Evolutionary conservation across 495 filamentous ascomycete species (phyloP).

Genomic region (Lasiosphaeria ovina): DNA sequence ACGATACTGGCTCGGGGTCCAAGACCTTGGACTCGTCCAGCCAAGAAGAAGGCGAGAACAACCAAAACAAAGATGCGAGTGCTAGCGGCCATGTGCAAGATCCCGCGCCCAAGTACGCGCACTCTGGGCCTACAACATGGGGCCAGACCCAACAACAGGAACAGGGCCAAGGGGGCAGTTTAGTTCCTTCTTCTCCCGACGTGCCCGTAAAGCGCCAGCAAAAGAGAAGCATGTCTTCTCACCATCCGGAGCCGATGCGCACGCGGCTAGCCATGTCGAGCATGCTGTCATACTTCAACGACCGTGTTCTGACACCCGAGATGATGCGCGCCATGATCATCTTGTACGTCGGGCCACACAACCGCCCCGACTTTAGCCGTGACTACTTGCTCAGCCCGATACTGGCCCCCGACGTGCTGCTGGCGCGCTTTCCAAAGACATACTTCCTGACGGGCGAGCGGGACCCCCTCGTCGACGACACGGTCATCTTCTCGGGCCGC

Average conservation of each 20-base stretch:
- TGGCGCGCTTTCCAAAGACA: conserved; percentile 83
- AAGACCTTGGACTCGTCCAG: conserved; percentile 1
- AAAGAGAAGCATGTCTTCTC: conserved; percentile 32
- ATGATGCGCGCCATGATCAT: conserved; percentile 99
- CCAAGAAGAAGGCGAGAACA: background rate
- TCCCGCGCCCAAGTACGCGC: conserved; percentile 46
- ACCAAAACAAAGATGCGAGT: background rate
- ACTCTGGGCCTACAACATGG: conserved; percentile 37
- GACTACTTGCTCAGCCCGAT: conserved; percentile 90
- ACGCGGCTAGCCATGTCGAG: conserved; percentile 87
- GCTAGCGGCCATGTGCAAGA: conserved; percentile 17
- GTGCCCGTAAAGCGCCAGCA: conserved; percentile 16
- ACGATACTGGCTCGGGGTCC: conserved; percentile 34
- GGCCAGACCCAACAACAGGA: conserved; percentile 24
- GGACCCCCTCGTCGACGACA: conserved; percentile 94
- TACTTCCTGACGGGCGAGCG: conserved; percentile 93
- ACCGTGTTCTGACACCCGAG: conserved; percentile 90
- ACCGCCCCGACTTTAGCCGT: conserved; percentile 86
- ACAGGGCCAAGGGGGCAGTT: too few species aligned
- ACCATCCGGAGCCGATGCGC: conserved; percentile 64
- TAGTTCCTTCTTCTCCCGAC: background rate
- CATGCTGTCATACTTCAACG: conserved; percentile 98
- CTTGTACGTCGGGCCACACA: conserved; percentile 90
- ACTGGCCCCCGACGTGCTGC: conserved; percentile 77
- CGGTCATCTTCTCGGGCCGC: conserved; percentile 88